Percentiles rank a stretch among this genome's conserved stretches.
These are phyloP conservation scores for Cryptococcus sp. DNA, from an alignment of 1,284 basidiomycete species.

Conservation along the genomic window DNA sequence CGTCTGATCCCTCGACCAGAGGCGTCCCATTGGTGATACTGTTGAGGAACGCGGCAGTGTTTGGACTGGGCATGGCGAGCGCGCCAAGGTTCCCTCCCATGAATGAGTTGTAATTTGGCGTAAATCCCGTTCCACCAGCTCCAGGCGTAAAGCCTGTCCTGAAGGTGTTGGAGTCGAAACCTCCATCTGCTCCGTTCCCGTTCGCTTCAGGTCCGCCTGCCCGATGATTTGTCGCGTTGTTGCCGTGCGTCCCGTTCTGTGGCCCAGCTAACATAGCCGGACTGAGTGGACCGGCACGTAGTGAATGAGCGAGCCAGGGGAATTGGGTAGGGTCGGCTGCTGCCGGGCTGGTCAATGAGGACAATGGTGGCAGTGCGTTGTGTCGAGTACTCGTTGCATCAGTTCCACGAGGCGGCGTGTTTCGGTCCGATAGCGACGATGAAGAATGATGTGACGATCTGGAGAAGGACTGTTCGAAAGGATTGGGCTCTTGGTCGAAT, in stretches of 20 bases:
- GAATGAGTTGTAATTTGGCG: slow-evolving; percentile 60
- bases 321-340: slow-evolving; percentile 66
- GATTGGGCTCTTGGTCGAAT: slow-evolving; percentile 79
- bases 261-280: slow-evolving; percentile 95
- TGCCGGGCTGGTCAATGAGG: slow-evolving; percentile 77
- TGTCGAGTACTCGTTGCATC: slow-evolving; percentile 48
- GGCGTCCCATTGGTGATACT: slow-evolving; percentile 76
- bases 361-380: slow-evolving; percentile 76
- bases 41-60: slow-evolving; percentile 87
- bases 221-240: slow-evolving; percentile 5
- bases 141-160: slow-evolving; percentile 72
- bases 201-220: slow-evolving; percentile 15
- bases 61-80: slow-evolving; percentile 76
- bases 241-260: slow-evolving; percentile 48
- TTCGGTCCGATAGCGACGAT: slow-evolving; percentile 55
- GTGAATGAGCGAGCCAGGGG: slow-evolving; percentile 68
- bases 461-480: slow-evolving; percentile 92
- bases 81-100: slow-evolving; percentile 47
- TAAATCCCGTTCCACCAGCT: slow-evolving; percentile 67
- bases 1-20: slow-evolving; percentile 46
- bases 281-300: slow-evolving; percentile 85
- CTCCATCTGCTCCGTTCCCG: slow-evolving; percentile 51
- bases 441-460: slow-evolving; percentile 56
- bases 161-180: slow-evolving; percentile 68
- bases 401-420: slow-evolving; percentile 54